Evolutionary conservation across 345 rosid species (phyloP).

Genomic region (Eucalyptus camaldulensis): DNA sequence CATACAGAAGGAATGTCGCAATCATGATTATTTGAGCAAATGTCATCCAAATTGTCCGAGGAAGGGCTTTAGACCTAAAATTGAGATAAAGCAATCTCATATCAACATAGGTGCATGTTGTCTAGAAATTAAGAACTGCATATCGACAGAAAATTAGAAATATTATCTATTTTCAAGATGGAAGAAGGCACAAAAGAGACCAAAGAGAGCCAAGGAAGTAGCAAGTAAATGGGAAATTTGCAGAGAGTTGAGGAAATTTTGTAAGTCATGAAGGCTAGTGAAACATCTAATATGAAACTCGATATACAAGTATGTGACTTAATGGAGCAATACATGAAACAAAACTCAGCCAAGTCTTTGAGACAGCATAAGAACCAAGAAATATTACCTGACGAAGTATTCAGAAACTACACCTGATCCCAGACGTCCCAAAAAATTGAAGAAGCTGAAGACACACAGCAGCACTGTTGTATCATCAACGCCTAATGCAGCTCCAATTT

Average conservation of each 20-base stretch:
- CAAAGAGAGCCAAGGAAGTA: not conserved
- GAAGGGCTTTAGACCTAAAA: conserved; percentile 41
- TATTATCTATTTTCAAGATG: not conserved
- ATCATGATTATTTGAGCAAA: conserved; percentile 42
- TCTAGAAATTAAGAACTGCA: not conserved
- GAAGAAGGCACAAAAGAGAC: not conserved
- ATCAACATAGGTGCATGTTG: not conserved
- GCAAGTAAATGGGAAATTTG: not conserved
- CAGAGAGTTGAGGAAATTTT: not conserved
- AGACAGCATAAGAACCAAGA: not conserved
- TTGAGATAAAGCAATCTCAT: not conserved
- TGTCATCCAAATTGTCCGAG: conserved; percentile 81
- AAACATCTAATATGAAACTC: not conserved
- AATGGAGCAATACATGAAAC: not conserved
- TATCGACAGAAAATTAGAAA: not conserved
- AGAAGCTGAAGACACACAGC: conserved; percentile 70
- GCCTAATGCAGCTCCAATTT: conserved; percentile 74
- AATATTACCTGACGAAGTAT: conserved; percentile 66
- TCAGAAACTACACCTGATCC: conserved; percentile 83
- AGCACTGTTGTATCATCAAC: conserved; percentile 59
- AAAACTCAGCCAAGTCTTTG: not conserved
- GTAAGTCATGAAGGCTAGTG: not conserved
- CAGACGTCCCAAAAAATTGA: conserved; percentile 81
- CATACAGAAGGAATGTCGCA: conserved; percentile 44
- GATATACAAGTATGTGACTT: not conserved